Conservation (phyloP, 176 grass and related monocot species). For the Dendrocalamus sinicus region DNA sequence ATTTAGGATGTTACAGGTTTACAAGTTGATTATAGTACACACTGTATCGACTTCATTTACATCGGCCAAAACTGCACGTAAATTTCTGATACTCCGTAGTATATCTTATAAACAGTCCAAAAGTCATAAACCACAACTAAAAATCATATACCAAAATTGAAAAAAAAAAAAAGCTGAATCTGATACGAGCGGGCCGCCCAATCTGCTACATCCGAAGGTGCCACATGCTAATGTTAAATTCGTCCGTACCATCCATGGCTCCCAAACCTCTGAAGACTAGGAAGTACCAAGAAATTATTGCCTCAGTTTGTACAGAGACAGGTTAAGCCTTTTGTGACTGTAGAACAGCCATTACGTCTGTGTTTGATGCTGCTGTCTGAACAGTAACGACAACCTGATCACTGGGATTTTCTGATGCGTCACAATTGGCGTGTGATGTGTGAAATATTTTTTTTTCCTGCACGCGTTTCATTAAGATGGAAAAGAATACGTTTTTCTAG, state of each 20-base stretch:
- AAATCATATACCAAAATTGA: no score
- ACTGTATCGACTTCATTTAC: no score
- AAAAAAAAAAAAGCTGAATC: no score
- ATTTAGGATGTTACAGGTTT: no score
- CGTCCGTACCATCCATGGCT: slow-evolving; percentile 2
- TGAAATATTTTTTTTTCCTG: not conserved
- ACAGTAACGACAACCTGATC: not conserved
- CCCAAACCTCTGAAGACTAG: slow-evolving; percentile 8
- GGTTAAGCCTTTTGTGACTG: not conserved
- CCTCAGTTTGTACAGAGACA: not conserved
- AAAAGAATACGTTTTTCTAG: not conserved
- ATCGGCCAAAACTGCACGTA: no score
- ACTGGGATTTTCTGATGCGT: not conserved
- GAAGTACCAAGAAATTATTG: slow-evolving; percentile 47
- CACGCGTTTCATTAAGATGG: no score
- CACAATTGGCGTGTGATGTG: not conserved
- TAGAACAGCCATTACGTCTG: not conserved
- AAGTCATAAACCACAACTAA: no score
- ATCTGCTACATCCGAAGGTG: slow-evolving; percentile 21
- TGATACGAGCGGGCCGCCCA: not conserved
- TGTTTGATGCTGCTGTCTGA: not conserved
- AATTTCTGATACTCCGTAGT: no score
- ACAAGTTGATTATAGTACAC: no score
- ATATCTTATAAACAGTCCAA: no score
- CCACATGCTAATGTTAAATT: slow-evolving; percentile 41